Evolutionary conservation across 2,329 filamentous ascomycete species (phyloP), one percentile per base, ranked within the genome.

Genomic region (Davidsoniella virescens): DNA sequence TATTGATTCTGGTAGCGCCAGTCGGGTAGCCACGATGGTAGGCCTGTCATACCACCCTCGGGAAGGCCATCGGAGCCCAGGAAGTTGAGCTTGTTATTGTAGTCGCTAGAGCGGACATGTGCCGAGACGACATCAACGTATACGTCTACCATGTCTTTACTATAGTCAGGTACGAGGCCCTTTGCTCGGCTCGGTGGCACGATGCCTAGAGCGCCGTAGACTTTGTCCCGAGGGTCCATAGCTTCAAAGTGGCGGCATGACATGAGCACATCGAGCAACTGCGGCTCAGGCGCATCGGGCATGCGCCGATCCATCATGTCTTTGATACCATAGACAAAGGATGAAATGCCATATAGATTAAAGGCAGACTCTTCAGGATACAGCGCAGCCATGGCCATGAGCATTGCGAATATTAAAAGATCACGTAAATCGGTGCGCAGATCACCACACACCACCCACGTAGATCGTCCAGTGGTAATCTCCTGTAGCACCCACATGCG

Each of bases 151-250:
- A 59, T 44, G 10, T 56, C 55, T 42, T 57, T 58, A 38, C 49
- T 25, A 54, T 59, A 59, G 51, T 59, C 57, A 4, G 54, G 51
- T 5, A 44, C 20, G 20, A 59, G 47, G 2, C 57, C 57, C 4
- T 59, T 55, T 17, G 56, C 47, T 20, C 55, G 54, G 38, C 56
- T 56, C 16, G 56, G 51, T 36, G 55, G 56, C 45, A 58, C 56
- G 25, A 59, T 54, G 2, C 57, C 57, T 2, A 59, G 54, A 8
- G 58, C 52, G 23, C 57, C 58, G 51, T 59, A 59, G 9, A 59
- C 55, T 38, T 59, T 59, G 50, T 59, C 58, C 17, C 55, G 50
- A n/a, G 57, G 54, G 44, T 59, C 57, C 10, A 53, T 52, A 7
- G 56, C 52, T 18, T 55, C 55, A 25, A 53, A 52, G 36, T 54